Conservation (phyloP, 129 eudicot species). For the Deinandra increscens region DNA sequence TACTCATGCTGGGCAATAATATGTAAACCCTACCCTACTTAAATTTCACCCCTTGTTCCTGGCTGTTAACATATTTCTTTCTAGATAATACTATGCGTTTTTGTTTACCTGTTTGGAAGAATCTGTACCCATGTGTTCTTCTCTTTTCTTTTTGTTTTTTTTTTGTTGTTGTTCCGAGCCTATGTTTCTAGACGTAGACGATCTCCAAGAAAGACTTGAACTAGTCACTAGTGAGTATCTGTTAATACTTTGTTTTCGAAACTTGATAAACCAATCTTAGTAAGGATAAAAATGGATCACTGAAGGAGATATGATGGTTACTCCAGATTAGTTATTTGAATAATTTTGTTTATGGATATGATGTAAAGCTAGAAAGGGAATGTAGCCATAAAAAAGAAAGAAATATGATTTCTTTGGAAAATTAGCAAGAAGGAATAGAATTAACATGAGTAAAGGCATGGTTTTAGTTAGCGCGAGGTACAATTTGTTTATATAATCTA, state of each 20-base stretch:
- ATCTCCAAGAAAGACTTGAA: not conserved
- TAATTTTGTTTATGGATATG: not conserved
- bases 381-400: not conserved
- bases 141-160: too few species aligned
- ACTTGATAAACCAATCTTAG: not conserved
- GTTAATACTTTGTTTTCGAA: not conserved
- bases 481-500: not conserved
- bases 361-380: not conserved
- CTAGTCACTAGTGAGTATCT: not conserved
- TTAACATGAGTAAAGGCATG: not conserved
- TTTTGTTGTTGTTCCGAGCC: too few species aligned
- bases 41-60: too few species aligned
- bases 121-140: too few species aligned
- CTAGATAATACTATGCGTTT: too few species aligned
- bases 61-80: too few species aligned
- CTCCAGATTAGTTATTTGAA: not conserved
- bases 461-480: too few species aligned
- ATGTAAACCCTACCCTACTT: too few species aligned
- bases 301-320: constrained; percentile 14
- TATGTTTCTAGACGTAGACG: not conserved
- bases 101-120: too few species aligned
- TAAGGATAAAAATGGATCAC: not conserved
- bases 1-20: too few species aligned
- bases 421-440: not conserved
- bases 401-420: not conserved